A percentile compares a stretch with the other conserved stretches of the same genome.
These are phyloP conservation scores for Grosmannia huntii DNA, from an alignment of 2,329 filamentous ascomycete genomes.

Conservation along the genomic window DNA sequence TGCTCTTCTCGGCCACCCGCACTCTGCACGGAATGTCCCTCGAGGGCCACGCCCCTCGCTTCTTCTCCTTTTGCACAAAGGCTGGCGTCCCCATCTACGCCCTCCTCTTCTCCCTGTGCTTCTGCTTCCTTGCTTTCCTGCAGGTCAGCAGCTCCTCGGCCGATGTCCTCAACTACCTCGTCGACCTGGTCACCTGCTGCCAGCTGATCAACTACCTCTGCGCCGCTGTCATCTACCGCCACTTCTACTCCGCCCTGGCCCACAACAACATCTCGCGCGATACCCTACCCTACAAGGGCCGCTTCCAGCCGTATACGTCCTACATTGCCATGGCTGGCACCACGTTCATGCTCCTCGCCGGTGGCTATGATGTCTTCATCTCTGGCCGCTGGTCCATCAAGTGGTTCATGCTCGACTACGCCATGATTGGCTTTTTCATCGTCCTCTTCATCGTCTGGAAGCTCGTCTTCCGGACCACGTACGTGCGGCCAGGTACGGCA, in stretches of 20 bases:
- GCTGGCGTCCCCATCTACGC: constrained; percentile 52
- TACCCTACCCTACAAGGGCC: constrained; percentile 41
- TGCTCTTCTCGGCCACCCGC: constrained; percentile 48
- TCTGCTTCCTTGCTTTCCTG: constrained; percentile 51
- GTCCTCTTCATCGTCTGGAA: constrained; percentile 5
- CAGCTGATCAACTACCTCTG: constrained; percentile 46
- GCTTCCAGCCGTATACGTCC: constrained; percentile 16
- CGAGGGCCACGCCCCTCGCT: constrained; percentile 38
- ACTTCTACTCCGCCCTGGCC: constrained; percentile 42
- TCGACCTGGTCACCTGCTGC: constrained; percentile 46
- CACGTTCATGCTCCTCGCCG: constrained; percentile 5
- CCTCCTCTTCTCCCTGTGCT: constrained; percentile 42
- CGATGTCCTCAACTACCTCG: constrained; percentile 46
- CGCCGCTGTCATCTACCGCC: constrained; percentile 44
- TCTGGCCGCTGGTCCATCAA: constrained; percentile 6
- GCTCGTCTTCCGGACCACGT: constrained; percentile 2
- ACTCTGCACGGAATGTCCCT: constrained; percentile 46
- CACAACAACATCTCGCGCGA: constrained; percentile 40
- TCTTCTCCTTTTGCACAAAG: constrained; percentile 41
- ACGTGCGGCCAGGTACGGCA: constrained; percentile 10
- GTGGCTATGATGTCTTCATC: constrained; percentile 8
- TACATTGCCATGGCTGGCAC: constrained; percentile 12
- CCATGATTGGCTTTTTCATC: constrained; percentile 9
- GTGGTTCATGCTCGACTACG: constrained; percentile 11
- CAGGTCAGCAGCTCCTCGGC: constrained; percentile 42